Evolutionary conservation across 495 filamentous ascomycete species (phyloP).

Genomic region (Penicillium fimorum): DNA sequence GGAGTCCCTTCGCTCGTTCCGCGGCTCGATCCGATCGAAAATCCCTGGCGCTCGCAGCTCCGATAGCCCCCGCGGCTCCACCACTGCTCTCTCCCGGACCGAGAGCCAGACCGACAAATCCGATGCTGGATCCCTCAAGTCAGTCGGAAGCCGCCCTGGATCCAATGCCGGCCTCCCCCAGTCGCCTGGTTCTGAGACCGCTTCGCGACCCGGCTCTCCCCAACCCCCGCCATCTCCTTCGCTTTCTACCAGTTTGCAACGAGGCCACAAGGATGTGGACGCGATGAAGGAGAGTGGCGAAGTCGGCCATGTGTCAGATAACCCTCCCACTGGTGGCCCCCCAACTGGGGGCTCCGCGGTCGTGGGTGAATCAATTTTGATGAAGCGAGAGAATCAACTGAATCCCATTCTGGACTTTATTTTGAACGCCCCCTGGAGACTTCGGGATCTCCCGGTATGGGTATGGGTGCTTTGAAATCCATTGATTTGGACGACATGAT

Average conservation of each 20-base stretch:
- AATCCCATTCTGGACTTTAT: conserved; percentile 60
- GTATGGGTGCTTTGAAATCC: conserved; percentile 73
- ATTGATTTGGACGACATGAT: conserved; percentile 98
- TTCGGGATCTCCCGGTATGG: conserved; percentile 46
- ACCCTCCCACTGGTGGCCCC: conserved; percentile 66
- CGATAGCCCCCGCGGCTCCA: conserved; percentile 75
- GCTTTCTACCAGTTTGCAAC: conserved; percentile 72
- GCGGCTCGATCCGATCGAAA: conserved; percentile 71
- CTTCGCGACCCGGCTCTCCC: conserved; percentile 48
- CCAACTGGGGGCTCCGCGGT: conserved; percentile 51
- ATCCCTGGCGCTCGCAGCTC: conserved; percentile 62
- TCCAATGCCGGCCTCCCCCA: conserved; percentile 40
- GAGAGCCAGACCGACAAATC: conserved; percentile 64
- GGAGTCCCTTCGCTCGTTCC: conserved; percentile 85
- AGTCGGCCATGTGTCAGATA: conserved; percentile 94
- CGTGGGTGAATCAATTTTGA: conserved; percentile 59
- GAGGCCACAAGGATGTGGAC: conserved; percentile 73
- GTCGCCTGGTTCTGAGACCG: conserved; percentile 39
- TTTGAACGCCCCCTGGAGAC: conserved; percentile 42
- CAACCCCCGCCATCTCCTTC: conserved; percentile 88
- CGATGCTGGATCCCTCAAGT: conserved; percentile 71
- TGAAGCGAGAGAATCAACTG: conserved; percentile 70
- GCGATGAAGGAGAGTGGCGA: conserved; percentile 83
- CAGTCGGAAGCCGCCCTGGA: conserved; percentile 54
- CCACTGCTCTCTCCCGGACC: conserved; percentile 57